Conservation (phyloP, 495 filamentous ascomycete genomes). For the Xylaria curta region DNA sequence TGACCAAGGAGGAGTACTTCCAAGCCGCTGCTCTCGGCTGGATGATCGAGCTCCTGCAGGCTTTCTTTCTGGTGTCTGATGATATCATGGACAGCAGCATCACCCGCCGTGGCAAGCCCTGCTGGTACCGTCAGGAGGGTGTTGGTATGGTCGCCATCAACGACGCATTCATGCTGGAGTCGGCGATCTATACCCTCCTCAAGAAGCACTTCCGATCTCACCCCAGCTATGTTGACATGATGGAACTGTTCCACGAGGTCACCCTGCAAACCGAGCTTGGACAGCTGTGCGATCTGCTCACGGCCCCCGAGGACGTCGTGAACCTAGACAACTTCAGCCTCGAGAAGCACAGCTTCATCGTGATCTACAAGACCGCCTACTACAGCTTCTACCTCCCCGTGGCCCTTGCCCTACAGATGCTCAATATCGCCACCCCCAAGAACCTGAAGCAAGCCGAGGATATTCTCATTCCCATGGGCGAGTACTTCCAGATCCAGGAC, state of each 20-base stretch:
- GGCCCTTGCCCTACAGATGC: conserved; percentile 83
- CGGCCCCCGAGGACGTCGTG: conserved; percentile 89
- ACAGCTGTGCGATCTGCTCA: conserved; percentile 92
- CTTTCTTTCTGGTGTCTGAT: conserved; percentile 97
- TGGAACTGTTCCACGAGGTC: conserved; percentile 95
- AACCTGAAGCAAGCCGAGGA: conserved; percentile 87
- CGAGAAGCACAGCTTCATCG: conserved; percentile 97
- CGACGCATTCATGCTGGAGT: conserved; percentile 95
- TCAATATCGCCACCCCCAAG: conserved; percentile 77
- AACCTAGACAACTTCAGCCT: conserved; percentile 92
- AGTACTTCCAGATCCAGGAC: conserved; percentile 99
- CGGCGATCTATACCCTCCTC: conserved; percentile 85
- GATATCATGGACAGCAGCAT: conserved; percentile 97
- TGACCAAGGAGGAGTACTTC: conserved; percentile 83
- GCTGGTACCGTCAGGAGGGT: conserved; percentile 88
- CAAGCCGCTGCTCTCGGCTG: conserved; percentile 85
- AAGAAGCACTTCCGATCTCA: conserved; percentile 91
- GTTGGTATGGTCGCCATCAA: conserved; percentile 98
- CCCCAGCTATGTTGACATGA: conserved; percentile 81
- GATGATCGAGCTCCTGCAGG: conserved; percentile 97
- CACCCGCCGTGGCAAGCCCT: conserved; percentile 89
- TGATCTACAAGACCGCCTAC: conserved; percentile 99
- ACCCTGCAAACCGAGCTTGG: conserved; percentile 94
- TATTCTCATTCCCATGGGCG: conserved; percentile 96
- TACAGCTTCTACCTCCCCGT: conserved; percentile 99